Conservation (phyloP, 2,329 filamentous ascomycete genomes). For the Leptodontidium sp. region DNA sequence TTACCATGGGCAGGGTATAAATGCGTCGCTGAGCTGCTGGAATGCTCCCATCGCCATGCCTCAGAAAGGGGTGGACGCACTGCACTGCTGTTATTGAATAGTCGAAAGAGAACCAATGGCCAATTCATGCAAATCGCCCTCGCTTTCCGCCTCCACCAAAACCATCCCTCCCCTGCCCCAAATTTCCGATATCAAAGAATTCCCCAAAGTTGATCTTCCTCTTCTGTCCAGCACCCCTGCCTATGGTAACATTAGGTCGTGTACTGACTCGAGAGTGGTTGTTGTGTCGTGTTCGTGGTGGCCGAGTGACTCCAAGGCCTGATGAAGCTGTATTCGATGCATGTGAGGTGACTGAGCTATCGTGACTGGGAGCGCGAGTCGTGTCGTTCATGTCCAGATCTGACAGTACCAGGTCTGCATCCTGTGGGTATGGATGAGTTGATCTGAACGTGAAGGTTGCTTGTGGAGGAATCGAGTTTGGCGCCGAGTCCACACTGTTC, state of each 20-base stretch:
- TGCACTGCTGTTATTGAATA: conserved; percentile 14
- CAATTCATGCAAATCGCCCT: conserved; percentile 44
- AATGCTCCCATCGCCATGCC: conserved; percentile 10
- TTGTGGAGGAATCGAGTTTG: conserved; percentile 59
- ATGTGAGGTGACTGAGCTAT: conserved; percentile 37
- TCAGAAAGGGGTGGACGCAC: background rate
- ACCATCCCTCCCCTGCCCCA: conserved; percentile 69
- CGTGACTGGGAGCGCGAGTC: conserved; percentile 46
- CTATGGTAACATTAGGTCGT: conserved; percentile 50
- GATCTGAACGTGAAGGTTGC: conserved; percentile 77
- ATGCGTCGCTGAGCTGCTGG: conserved; percentile 2
- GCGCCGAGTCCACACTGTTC: conserved; percentile 28
- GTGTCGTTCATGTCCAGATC: conserved; percentile 66
- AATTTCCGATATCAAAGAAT: conserved; percentile 74
- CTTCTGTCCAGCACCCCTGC: conserved; percentile 74
- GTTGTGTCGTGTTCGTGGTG: conserved; percentile 43
- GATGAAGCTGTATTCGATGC: conserved; percentile 31
- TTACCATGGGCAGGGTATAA: conserved; percentile 4
- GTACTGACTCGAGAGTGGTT: conserved; percentile 38
- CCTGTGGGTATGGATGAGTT: conserved; percentile 63
- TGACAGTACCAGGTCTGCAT: conserved; percentile 66
- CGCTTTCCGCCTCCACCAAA: conserved; percentile 48
- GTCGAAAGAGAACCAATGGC: background rate
- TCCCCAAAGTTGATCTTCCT: conserved; percentile 77
- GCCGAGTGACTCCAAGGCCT: conserved; percentile 42